Evolutionary conservation across 495 filamentous ascomycete genomes (phyloP).

Genomic region (Hyaloscypha finlandica): DNA sequence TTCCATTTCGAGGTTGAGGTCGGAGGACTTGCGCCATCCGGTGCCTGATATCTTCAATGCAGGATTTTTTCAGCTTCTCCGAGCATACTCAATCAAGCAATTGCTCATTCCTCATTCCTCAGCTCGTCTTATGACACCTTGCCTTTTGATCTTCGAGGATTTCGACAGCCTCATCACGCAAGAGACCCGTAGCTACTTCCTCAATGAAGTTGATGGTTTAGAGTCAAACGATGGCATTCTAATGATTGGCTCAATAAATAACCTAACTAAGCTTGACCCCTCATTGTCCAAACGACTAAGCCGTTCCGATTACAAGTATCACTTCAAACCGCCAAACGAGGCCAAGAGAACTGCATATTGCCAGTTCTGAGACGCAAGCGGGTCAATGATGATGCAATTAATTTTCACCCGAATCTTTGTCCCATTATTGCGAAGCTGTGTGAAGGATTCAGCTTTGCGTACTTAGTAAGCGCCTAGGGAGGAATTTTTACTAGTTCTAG

Average conservation of each 20-base stretch:
- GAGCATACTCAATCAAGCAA: too few species aligned
- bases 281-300: conserved; percentile 64
- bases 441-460: conserved; percentile 63
- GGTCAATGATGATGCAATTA: too few species aligned
- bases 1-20: too few species aligned
- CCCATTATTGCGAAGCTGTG: conserved; percentile 57
- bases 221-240: conserved; percentile 66
- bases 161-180: conserved; percentile 60
- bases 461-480: conserved; percentile 36
- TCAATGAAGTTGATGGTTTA: conserved; percentile 71
- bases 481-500: too few species aligned
- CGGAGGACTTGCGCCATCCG: too few species aligned
- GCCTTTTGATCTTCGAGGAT: conserved; percentile 61
- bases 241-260: conserved; percentile 64
- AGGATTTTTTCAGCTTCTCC: too few species aligned
- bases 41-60: too few species aligned
- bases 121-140: conserved; percentile 41
- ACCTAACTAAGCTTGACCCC: conserved; percentile 58
- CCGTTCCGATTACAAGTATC: conserved; percentile 65
- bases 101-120: too few species aligned
- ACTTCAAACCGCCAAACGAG: conserved; percentile 54
- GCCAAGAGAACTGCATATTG: conserved; percentile 55
- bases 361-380: conserved; percentile 46
- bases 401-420: too few species aligned
- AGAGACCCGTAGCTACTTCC: conserved; percentile 59